Evolutionary conservation across 1,284 basidiomycete species (phyloP).

Genomic region (Irpex rosettiformis): DNA sequence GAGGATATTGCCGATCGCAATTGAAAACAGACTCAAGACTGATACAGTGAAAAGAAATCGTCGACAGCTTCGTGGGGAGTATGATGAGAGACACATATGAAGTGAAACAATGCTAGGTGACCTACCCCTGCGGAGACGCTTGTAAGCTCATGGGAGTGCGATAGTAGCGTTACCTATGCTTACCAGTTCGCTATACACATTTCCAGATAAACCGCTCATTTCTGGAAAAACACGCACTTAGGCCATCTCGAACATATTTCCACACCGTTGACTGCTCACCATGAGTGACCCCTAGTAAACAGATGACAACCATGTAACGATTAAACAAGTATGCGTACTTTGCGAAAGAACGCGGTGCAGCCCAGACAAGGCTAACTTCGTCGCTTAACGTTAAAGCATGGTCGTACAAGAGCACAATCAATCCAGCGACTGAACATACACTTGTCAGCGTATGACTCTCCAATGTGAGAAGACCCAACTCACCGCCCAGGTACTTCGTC

Average conservation of each 20-base stretch:
- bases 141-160: background rate
- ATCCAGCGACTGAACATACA: constrained; percentile 22
- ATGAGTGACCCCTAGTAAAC: constrained; percentile 8
- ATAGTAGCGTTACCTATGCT: constrained; percentile 6
- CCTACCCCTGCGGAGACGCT: background rate
- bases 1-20: constrained; percentile 28
- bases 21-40: constrained; percentile 24
- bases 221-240: constrained; percentile 13
- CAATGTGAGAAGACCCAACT: too few species aligned
- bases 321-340: constrained; percentile 20
- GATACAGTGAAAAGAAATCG: constrained; percentile 23
- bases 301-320: constrained; percentile 15
- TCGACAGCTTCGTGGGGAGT: constrained; percentile 20
- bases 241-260: background rate
- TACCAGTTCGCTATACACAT: constrained; percentile 21
- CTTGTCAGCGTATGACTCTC: too few species aligned
- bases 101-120: background rate
- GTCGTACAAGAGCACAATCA: constrained; percentile 19
- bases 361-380: constrained; percentile 18
- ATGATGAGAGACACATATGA: background rate
- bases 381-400: constrained; percentile 17
- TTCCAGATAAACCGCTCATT: constrained; percentile 25
- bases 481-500: constrained; percentile 17
- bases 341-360: constrained; percentile 14
- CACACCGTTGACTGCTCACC: constrained; percentile 7